A percentile compares a stretch with the other conserved stretches of the same genome.
These are phyloP conservation scores for Musa balbisiana DNA, from an alignment of 202 grass and related monocot species.

Conservation along the genomic window DNA sequence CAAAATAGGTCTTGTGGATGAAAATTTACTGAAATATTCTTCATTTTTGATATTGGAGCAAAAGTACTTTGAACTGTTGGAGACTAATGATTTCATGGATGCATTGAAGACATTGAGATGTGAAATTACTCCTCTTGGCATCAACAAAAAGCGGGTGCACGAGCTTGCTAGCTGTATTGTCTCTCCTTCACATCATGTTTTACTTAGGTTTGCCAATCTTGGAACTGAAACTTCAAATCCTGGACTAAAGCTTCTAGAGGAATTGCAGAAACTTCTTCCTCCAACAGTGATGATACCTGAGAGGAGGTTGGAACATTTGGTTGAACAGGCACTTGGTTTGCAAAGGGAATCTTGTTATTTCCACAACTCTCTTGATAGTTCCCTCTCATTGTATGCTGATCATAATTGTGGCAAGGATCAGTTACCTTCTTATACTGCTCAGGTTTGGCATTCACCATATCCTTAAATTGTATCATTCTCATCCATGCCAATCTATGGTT, in stretches of 20 bases:
- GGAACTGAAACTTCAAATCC: conserved; percentile 48
- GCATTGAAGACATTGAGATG: conserved; percentile 60
- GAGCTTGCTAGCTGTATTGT: conserved; percentile 57
- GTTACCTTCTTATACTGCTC: conserved; percentile 55
- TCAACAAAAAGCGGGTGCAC: conserved; percentile 68
- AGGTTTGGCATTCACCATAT: conserved; percentile 34
- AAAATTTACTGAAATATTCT: conserved; percentile 50
- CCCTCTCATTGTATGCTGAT: conserved; percentile 69
- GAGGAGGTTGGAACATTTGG: conserved; percentile 74
- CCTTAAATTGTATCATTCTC: neutral
- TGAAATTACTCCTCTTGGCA: conserved; percentile 80
- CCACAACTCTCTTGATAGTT: conserved; percentile 72
- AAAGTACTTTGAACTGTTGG: conserved; percentile 79
- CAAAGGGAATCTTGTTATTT: conserved; percentile 79
- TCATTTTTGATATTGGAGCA: conserved; percentile 81
- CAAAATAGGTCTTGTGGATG: conserved; percentile 60
- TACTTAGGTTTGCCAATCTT: conserved; percentile 52
- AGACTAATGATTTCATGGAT: conserved; percentile 47
- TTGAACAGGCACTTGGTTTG: conserved; percentile 77
- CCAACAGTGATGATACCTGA: conserved; percentile 80
- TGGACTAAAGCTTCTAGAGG: conserved; percentile 69
- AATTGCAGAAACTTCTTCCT: conserved; percentile 78
- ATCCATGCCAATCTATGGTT: neutral
- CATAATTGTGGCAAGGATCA: conserved; percentile 84
- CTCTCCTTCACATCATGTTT: conserved; percentile 41